phyloP scores from a whole-genome alignment of 2,329 filamentous ascomycete genomes.

The Calonectria pseudoreteaudii region DNA sequence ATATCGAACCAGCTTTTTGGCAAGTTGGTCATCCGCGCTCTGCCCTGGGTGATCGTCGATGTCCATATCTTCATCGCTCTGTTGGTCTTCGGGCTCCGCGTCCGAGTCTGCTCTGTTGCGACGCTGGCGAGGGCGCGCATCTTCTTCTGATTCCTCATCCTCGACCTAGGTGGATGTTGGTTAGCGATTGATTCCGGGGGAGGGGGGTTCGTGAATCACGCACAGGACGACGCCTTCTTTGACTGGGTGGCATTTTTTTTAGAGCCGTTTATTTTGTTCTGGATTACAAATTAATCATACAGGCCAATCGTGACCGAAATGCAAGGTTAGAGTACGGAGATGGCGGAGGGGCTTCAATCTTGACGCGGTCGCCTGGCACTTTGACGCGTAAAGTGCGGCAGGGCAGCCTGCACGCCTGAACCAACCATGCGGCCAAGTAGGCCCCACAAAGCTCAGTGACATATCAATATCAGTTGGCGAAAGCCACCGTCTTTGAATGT shows the following conservation, averaged over 20 bases:
- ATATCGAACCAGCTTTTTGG: conserved; percentile 77
- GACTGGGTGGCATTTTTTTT: conserved; percentile 46
- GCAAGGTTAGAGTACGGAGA: not conserved
- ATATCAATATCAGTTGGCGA: not conserved
- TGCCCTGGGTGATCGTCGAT: conserved; percentile 45
- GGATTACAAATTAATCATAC: not conserved
- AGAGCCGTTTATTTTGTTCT: not conserved
- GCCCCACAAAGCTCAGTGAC: not conserved
- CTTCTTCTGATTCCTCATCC: conserved; percentile 49
- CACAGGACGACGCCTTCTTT: conserved; percentile 50
- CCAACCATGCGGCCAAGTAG: not conserved
- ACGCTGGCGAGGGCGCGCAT: conserved; percentile 48
- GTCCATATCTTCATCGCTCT: conserved; percentile 53
- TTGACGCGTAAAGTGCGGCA: not conserved
- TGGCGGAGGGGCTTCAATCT: not conserved
- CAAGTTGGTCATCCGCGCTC: conserved; percentile 63
- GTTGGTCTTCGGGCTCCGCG: conserved; percentile 48
- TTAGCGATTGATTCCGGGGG: not conserved
- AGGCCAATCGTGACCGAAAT: not conserved
- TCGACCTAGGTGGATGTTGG: conserved; percentile 33
- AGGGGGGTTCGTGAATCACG: conserved; percentile 20
- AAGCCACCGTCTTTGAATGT: not conserved
- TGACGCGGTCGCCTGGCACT: not conserved
- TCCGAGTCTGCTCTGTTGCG: conserved; percentile 44
- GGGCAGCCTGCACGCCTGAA: not conserved